Conservation (phyloP, 192 early-diverging fungal genomes). For the Backusella liffmaniae region DNA sequence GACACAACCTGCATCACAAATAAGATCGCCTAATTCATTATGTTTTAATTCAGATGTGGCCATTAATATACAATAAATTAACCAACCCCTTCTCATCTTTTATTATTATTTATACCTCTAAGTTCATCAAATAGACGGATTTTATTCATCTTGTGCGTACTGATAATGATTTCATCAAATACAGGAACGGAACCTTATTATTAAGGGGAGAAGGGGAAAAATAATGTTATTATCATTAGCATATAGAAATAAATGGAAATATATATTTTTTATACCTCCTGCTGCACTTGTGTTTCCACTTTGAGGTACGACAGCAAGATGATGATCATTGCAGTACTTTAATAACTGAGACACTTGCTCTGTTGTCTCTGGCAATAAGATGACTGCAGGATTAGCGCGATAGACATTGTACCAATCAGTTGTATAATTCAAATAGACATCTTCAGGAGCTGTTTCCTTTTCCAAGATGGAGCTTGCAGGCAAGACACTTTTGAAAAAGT, state of each 20-base stretch:
- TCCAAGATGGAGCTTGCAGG: conserved; percentile 34
- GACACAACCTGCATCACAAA: conserved; percentile 71
- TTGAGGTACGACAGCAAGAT: conserved; percentile 94
- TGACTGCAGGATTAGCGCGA: conserved; percentile 61
- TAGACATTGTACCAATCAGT: conserved; percentile 94
- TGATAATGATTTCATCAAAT: conserved; percentile 93
- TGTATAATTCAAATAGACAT: conserved; percentile 60
- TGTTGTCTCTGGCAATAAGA: conserved; percentile 78
- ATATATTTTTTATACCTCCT: conserved; percentile 57
- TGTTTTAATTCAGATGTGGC: conserved; percentile 10
- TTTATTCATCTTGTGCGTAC: conserved; percentile 72
- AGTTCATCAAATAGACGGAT: conserved; percentile 66
- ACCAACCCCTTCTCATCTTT: conserved; percentile 36
- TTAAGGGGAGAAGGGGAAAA: conserved; percentile 16
- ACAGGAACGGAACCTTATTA: conserved; percentile 83
- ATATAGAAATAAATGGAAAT: not conserved
- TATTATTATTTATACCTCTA: conserved; percentile 61
- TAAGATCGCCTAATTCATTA: conserved; percentile 29
- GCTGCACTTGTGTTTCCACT: conserved; percentile 97
- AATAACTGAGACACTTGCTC: conserved; percentile 81
- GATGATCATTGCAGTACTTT: conserved; percentile 78
- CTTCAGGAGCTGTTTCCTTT: conserved; percentile 38
- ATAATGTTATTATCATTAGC: not conserved
- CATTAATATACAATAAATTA: not conserved
- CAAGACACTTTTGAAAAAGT: conserved; percentile 53